phyloP scores from a whole-genome alignment of 1,139 yeast species.

The Saccharomyces pastorianus region DNA sequence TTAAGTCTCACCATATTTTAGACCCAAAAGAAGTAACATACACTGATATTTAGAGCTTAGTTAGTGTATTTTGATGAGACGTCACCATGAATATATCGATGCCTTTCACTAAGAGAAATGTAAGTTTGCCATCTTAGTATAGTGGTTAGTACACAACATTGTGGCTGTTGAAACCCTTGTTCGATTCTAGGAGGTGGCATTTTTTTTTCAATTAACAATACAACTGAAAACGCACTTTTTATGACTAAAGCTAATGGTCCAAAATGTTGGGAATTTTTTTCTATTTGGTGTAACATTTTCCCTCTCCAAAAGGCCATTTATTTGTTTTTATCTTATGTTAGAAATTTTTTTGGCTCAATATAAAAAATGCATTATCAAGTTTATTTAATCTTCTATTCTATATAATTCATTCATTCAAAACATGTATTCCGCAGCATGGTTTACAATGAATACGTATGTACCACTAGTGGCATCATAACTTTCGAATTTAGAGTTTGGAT shows the following conservation, averaged over 20 bases:
- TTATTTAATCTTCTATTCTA: not conserved
- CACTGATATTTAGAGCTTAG: too few relatives aligned
- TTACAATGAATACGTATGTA: conserved; percentile 16
- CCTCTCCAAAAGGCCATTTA: too few relatives aligned
- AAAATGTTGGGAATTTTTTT: too few relatives aligned
- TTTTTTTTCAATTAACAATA: not conserved
- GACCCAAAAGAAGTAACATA: not conserved
- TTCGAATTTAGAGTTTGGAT: conserved; percentile 56
- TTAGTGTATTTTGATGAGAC: not conserved
- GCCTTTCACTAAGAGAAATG: too few relatives aligned
- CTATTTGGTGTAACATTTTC: too few relatives aligned
- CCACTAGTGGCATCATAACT: conserved; percentile 77
- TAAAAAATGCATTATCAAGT: not conserved
- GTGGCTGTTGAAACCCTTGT: conserved; percentile 9
- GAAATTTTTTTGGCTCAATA: not conserved
- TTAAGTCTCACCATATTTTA: not conserved
- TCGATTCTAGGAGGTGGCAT: conserved; percentile 8
- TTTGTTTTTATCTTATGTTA: too few relatives aligned
- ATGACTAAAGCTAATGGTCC: conserved; percentile 6
- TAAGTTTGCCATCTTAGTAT: conserved; percentile 33
- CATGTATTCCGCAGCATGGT: conserved; percentile 6
- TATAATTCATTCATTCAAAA: not conserved
- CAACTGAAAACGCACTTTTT: too few relatives aligned
- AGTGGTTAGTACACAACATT: conserved; percentile 41
- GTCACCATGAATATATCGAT: too few relatives aligned